phyloP scores from a whole-genome alignment of 163 green algal species.

The Volvox carteri region DNA sequence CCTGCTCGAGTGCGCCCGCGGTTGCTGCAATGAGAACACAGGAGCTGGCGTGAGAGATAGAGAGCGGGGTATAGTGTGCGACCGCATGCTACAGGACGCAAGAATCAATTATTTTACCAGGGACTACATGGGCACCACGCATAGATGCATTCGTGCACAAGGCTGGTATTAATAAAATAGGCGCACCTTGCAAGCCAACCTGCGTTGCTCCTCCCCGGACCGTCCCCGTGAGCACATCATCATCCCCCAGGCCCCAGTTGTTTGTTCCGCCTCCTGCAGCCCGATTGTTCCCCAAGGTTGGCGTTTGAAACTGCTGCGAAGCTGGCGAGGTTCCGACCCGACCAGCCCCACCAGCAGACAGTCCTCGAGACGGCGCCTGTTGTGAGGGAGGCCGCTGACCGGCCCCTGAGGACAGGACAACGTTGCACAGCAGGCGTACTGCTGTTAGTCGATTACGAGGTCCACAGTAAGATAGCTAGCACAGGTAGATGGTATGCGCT shows the following conservation, averaged over 20 bases:
- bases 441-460: no score
- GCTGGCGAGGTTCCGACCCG: neutral
- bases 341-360: neutral
- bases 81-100: no score
- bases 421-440: no score
- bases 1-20: neutral
- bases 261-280: slow-evolving; percentile 2
- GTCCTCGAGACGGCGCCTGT: neutral
- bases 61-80: no score
- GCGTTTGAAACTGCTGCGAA: neutral
- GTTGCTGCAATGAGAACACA: slow-evolving; percentile 20
- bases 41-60: no score
- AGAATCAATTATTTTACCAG: no score
- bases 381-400: neutral
- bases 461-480: no score
- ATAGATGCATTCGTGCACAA: no score
- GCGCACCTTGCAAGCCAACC: slow-evolving; percentile 38
- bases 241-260: slow-evolving; percentile 20
- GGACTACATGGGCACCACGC: no score
- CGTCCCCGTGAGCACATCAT: slow-evolving; percentile 40
- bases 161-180: no score
- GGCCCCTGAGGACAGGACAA: no score
- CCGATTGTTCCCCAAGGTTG: neutral
- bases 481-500: no score
- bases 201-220: slow-evolving; percentile 5